Conservation (phyloP, 805 yeast species). For the Yarrowia bubula region DNA sequence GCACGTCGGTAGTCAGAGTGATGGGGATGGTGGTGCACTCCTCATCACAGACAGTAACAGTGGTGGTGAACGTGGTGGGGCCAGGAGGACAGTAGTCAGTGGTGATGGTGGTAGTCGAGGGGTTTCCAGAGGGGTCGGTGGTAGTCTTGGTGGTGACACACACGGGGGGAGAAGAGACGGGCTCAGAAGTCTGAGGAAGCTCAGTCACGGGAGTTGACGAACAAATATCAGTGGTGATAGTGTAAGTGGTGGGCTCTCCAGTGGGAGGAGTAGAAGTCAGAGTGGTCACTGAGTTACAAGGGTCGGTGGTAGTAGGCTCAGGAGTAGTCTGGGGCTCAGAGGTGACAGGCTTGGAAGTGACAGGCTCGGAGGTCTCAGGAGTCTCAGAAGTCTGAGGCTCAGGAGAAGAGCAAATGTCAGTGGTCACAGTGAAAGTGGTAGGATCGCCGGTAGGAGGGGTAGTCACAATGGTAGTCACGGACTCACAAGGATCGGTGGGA, state of each 20-base stretch:
- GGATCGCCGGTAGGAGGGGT: background rate
- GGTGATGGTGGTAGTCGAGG: constrained; percentile 2
- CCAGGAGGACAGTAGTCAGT: constrained; percentile 10
- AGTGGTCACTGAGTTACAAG: background rate
- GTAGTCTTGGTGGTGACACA: background rate
- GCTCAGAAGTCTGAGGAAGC: background rate
- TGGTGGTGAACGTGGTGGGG: background rate
- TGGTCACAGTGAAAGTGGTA: background rate
- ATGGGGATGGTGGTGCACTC: background rate
- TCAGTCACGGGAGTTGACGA: background rate
- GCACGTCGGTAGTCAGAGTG: background rate
- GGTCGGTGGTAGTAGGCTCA: background rate
- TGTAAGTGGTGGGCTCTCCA: background rate
- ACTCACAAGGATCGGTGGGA: background rate
- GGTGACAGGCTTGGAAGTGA: background rate
- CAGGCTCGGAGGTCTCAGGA: background rate
- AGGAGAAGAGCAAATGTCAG: background rate
- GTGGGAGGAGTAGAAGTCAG: background rate
- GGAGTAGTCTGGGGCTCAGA: background rate
- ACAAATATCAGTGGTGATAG: background rate
- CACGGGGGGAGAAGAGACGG: background rate
- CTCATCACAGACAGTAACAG: background rate
- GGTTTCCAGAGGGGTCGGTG: background rate
- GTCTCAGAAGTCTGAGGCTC: background rate
- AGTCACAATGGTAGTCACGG: background rate